A percentile compares a stretch with the other conserved stretches of the same genome.
Conservation (phyloP, 306 rosid species). For the Myrica gale region DNA sequence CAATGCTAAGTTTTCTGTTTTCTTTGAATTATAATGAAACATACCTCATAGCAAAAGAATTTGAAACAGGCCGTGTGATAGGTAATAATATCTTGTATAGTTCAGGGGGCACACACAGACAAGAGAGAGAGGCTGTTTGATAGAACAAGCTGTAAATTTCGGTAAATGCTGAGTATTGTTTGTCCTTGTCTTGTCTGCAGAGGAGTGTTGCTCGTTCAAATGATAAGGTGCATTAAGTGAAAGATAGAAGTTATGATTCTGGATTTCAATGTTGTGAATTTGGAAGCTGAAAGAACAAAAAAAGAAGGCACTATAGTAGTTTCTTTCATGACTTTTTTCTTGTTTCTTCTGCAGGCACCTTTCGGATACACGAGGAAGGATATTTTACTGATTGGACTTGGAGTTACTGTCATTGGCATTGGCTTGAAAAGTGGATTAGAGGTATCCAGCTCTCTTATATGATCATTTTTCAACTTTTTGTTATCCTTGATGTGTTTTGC, state of each 20-base stretch:
- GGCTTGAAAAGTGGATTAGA: slow-evolving; percentile 87
- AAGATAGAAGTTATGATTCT: slow-evolving; percentile 3
- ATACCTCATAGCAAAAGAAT: background rate
- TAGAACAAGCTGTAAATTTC: background rate
- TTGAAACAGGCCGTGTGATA: background rate
- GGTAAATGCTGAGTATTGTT: slow-evolving; percentile 8
- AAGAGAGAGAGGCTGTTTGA: background rate
- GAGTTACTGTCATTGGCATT: slow-evolving; percentile 69
- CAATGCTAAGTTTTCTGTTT: slow-evolving; percentile 4
- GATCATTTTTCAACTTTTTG: background rate
- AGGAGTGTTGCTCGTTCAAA: slow-evolving; percentile 2
- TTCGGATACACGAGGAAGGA: slow-evolving; percentile 95
- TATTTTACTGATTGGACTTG: slow-evolving; percentile 83
- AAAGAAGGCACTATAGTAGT: background rate
- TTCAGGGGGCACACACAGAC: background rate
- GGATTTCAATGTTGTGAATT: background rate
- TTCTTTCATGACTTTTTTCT: slow-evolving; percentile 6
- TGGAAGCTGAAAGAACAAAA: background rate
- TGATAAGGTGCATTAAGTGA: slow-evolving; percentile 3
- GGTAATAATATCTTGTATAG: too few relatives aligned
- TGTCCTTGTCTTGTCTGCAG: slow-evolving; percentile 17
- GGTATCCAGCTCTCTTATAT: slow-evolving; percentile 41
- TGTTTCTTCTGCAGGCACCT: slow-evolving; percentile 48
- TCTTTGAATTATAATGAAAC: background rate
- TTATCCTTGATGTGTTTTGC: background rate